These are phyloP conservation scores for Tuber magnatum DNA, from an alignment of 495 filamentous ascomycete species.

Conservation along the genomic window DNA sequence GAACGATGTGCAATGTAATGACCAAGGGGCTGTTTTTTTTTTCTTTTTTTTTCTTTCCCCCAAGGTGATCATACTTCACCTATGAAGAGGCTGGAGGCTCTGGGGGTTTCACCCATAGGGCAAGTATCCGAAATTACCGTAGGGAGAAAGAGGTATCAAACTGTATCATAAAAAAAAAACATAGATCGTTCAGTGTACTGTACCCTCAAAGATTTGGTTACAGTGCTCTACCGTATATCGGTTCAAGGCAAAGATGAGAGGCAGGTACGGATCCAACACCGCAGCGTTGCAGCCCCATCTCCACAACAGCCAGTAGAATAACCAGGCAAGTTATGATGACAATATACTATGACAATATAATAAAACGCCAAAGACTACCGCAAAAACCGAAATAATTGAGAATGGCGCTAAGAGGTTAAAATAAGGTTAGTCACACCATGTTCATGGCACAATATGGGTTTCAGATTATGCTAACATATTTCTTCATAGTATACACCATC, in stretches of 20 bases:
- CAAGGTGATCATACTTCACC: background rate
- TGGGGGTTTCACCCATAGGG: background rate
- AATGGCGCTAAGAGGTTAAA: too few relatives aligned
- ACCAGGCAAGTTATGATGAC: too few relatives aligned
- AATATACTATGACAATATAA: background rate
- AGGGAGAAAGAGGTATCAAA: background rate
- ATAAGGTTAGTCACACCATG: too few relatives aligned
- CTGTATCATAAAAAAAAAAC: background rate
- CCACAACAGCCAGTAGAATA: background rate
- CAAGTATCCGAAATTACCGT: background rate
- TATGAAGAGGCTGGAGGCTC: background rate
- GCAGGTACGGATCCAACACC: background rate
- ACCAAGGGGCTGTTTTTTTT: background rate
- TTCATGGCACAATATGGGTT: too few relatives aligned
- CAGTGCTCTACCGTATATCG: background rate
- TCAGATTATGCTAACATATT: too few relatives aligned
- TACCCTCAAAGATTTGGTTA: background rate
- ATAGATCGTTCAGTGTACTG: background rate
- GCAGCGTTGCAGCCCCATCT: background rate
- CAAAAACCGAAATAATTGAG: too few relatives aligned
- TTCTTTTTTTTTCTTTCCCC: background rate
- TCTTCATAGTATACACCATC: too few relatives aligned
- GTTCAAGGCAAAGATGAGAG: background rate
- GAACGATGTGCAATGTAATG: conserved; percentile 2
- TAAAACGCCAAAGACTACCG: too few relatives aligned